Percentiles rank a stretch among this genome's conserved stretches.
These are phyloP conservation scores for Ceratobasidium theobromae DNA, from an alignment of 1,284 basidiomycete species.

Conservation along the genomic window DNA sequence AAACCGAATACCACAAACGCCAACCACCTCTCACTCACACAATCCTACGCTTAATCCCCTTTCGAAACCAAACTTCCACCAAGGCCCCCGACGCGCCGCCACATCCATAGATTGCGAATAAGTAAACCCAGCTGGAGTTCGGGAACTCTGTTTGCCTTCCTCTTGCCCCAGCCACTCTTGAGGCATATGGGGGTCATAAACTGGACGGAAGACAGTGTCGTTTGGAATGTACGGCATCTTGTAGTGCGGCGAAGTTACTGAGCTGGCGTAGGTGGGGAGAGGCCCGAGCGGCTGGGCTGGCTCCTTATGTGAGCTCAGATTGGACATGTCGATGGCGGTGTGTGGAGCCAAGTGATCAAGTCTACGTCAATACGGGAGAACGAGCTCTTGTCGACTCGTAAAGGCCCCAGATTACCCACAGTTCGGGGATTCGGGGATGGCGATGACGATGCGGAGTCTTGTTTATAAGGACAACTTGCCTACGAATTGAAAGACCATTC, in stretches of 20 bases:
- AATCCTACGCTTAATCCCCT: slow-evolving; percentile 23
- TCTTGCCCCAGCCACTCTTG: slow-evolving; percentile 16
- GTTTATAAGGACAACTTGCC: too few relatives aligned
- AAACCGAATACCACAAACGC: not conserved
- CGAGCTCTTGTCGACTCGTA: too few relatives aligned
- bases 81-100: not conserved
- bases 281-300: slow-evolving; percentile 15
- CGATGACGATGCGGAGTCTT: too few relatives aligned
- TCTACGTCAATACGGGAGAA: too few relatives aligned
- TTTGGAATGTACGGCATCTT: not conserved
- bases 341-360: not conserved
- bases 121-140: not conserved
- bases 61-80: slow-evolving; percentile 34
- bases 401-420: too few relatives aligned
- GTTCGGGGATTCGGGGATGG: too few relatives aligned
- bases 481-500: too few relatives aligned
- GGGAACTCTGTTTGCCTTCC: not conserved
- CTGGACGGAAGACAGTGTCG: not conserved
- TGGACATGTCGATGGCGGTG: not conserved
- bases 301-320: not conserved
- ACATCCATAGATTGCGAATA: not conserved
- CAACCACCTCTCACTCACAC: slow-evolving; percentile 14
- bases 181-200: slow-evolving; percentile 5
- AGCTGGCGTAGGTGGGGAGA: not conserved
- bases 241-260: slow-evolving; percentile 4